These are phyloP conservation scores for Clausena lansium DNA, from an alignment of 345 rosid species.

Conservation along the genomic window DNA sequence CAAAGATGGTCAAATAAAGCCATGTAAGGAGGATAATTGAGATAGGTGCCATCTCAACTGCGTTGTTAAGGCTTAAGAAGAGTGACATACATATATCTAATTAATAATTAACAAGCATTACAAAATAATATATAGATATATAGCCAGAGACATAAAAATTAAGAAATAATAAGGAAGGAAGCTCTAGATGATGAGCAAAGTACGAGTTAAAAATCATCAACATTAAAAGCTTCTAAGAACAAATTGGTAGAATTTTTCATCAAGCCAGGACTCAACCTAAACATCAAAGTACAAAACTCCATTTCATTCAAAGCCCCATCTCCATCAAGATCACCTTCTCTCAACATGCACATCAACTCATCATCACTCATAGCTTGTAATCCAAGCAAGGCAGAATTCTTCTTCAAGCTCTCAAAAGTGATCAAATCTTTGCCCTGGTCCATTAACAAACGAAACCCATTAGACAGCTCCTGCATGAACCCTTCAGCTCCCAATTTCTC, in stretches of 20 bases:
- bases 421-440: constrained; percentile 46
- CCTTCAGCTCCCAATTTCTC: constrained; percentile 53
- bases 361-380: constrained; percentile 46
- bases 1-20: too few relatives aligned
- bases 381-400: constrained; percentile 41
- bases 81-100: too few relatives aligned
- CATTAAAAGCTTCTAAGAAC: constrained; percentile 36
- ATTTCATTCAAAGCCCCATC: constrained; percentile 49
- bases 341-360: constrained; percentile 46
- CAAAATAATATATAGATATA: not conserved
- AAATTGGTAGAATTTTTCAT: constrained; percentile 36
- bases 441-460: constrained; percentile 53
- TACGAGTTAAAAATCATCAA: constrained; percentile 7
- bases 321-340: constrained; percentile 59
- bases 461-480: constrained; percentile 51
- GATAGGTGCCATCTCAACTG: not conserved
- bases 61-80: not conserved
- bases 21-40: too few relatives aligned
- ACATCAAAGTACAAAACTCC: constrained; percentile 66
- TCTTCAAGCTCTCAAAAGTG: constrained; percentile 54
- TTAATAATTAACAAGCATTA: not conserved
- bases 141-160: not conserved
- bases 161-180: too few relatives aligned
- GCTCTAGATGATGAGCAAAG: not conserved
- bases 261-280: constrained; percentile 58